Evolutionary conservation across 768 basidiomycete genomes (phyloP).

Genomic region (Cystobasidium ongulense): DNA sequence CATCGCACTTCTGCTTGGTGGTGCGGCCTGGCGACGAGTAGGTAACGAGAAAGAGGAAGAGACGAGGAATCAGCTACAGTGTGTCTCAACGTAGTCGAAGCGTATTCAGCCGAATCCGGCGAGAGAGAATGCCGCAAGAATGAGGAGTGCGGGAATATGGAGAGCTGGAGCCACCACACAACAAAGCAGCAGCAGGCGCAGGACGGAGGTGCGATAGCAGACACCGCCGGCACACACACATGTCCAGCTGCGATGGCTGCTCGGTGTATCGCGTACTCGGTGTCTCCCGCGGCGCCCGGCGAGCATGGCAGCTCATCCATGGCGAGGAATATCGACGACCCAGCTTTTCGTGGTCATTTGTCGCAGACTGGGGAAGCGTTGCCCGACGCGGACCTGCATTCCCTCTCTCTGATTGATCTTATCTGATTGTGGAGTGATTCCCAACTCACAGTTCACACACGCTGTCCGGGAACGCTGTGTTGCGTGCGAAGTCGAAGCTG

Average conservation of each 20-base stretch:
- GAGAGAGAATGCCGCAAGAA: no score
- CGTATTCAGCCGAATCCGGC: no score
- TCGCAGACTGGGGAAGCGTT: not conserved
- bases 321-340: not conserved
- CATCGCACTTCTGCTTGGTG: slow-evolving; percentile 30
- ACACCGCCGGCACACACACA: not conserved
- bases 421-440: no score
- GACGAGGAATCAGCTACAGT: not conserved
- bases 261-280: no score
- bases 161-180: not conserved
- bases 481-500: not conserved
- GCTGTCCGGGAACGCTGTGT: slow-evolving; percentile 19
- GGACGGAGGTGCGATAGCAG: no score
- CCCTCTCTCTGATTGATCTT: not conserved
- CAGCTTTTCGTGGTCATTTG: not conserved
- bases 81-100: no score
- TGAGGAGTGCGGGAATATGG: no score
- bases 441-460: slow-evolving; percentile 30
- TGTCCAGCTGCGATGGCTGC: not conserved
- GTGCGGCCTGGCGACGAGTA: slow-evolving; percentile 6
- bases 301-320: not conserved
- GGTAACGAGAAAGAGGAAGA: not conserved
- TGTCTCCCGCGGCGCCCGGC: not conserved
- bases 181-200: not conserved
- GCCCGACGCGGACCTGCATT: not conserved